Conservation (phyloP, 345 rosid genomes). For the Populus tremula region DNA sequence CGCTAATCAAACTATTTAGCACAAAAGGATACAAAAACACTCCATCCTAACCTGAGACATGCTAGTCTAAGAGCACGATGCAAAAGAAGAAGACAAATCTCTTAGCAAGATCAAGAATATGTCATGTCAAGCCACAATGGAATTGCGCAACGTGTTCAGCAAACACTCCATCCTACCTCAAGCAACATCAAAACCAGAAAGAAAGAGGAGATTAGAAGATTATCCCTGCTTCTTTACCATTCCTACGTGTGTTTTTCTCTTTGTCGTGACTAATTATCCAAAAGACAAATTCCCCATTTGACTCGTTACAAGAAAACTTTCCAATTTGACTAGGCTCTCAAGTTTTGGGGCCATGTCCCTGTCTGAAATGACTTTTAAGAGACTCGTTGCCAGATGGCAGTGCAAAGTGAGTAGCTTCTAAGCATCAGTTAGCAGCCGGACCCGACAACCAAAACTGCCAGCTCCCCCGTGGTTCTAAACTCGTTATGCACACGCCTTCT, state of each 20-base stretch:
- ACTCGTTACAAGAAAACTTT: neutral
- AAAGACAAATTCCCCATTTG: neutral
- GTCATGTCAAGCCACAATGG: neutral
- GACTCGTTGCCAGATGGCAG: neutral
- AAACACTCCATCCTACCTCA: neutral
- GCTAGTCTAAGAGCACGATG: neutral
- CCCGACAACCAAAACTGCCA: neutral
- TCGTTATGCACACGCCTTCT: neutral
- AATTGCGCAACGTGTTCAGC: neutral
- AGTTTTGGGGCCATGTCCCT: neutral
- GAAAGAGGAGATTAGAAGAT: no score
- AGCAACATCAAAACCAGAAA: neutral
- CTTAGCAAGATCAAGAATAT: neutral
- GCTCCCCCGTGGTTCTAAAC: neutral
- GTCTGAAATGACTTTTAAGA: neutral
- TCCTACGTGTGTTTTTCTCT: neutral
- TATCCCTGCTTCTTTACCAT: neutral
- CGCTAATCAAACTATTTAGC: conserved; percentile 15
- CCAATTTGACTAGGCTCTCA: neutral
- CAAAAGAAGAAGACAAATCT: neutral
- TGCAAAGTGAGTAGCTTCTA: conserved; percentile 14
- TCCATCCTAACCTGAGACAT: neutral
- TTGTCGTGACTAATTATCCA: neutral
- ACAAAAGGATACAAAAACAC: neutral
- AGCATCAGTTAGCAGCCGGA: neutral